Conservation (phyloP, 1,284 basidiomycete genomes). For the Cryptococcus sp. region DNA sequence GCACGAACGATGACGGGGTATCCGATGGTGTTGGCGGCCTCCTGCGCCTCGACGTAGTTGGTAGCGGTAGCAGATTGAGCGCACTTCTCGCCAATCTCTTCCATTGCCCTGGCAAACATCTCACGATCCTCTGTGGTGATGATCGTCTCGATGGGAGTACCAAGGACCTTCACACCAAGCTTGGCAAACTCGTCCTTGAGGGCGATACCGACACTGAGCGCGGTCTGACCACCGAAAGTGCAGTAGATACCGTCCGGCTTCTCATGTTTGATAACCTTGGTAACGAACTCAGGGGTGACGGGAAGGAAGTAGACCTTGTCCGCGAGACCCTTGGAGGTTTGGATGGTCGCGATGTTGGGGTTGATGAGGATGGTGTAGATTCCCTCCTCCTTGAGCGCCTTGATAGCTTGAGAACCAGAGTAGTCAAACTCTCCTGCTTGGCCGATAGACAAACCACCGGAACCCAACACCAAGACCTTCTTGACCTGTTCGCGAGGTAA, state of each 20-base stretch:
- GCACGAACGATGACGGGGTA: slow-evolving; percentile 97
- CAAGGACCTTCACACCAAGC: slow-evolving; percentile 88
- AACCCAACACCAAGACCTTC: slow-evolving; percentile 95
- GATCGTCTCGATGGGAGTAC: slow-evolving; percentile 96
- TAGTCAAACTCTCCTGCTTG: slow-evolving; percentile 99
- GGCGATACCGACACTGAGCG: slow-evolving; percentile 93
- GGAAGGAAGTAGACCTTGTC: slow-evolving; percentile 99
- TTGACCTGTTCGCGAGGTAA: slow-evolving; percentile 75
- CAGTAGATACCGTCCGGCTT: slow-evolving; percentile 98
- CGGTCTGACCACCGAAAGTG: slow-evolving; percentile 98
- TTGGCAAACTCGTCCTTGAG: slow-evolving; percentile 90
- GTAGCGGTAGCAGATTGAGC: slow-evolving; percentile 81
- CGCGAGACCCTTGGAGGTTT: slow-evolving; percentile 93
- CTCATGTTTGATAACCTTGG: slow-evolving; percentile 97
- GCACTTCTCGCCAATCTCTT: slow-evolving; percentile 92
- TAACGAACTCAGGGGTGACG: slow-evolving; percentile 95
- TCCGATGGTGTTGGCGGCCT: slow-evolving; percentile 84
- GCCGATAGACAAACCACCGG: slow-evolving; percentile 96
- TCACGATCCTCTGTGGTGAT: slow-evolving; percentile 97
- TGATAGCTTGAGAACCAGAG: slow-evolving; percentile 98
- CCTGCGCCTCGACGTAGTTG: slow-evolving; percentile 73
- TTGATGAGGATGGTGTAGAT: slow-evolving; percentile 99
- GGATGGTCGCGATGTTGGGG: slow-evolving; percentile 99
- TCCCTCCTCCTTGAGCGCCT: slow-evolving; percentile 96
- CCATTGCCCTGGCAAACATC: slow-evolving; percentile 93